Base-by-base conservation (phyloP, 352 stramenopile species). In the Phytophthora aleatoria region DNA sequence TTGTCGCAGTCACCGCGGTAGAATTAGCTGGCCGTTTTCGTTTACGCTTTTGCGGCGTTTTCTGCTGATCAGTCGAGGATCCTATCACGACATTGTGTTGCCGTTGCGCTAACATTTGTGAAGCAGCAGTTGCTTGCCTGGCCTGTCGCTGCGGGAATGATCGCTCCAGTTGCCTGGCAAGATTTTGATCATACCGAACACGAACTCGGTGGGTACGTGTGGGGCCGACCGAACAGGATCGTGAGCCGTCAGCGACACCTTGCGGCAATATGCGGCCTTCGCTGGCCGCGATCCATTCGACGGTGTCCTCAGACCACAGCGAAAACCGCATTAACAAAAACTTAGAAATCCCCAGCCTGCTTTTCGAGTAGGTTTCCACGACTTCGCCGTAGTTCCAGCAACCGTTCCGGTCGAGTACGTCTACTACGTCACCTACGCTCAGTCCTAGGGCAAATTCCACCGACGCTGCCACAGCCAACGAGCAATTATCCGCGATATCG, bases 341-440 rank as follows among this genome's bases (percentile, higher is more conserved):
- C 57, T 87, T 94, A 13, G 80, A 30, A 49, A 69, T 51, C 2
- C 63, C 24, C 4, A 57, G 49, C 4, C 38, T 71, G 7, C 57
- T 61, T 64, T 94, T 79, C 12, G 61, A 58, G 54, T 81, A 85
- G 10, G 81, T 58, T 24, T 94, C 80, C 9, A 90, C 42, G 3
- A 96, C 81, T 57, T 91, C 74, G 9, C 83, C 88, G n/a, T 90
- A 77, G 45, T 90, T 91, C 88, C 88, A 96, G 50, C 82, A 89
- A 4, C 81, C 83, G 27, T 88, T 89, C 35, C 74, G 70, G 66
- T 96, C 88, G 15, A 96, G 64, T 42, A 91, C 85, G 57, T 96
- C 88, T 28, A 92, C 77, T 41, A 83, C 74, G 48, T 95, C 85
- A 4, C 86, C 88, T 5, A 77, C 50, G 61, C 72, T 58, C 48